phyloP scores from a whole-genome alignment of 352 stramenopile species.

The Phytophthora litchii region DNA sequence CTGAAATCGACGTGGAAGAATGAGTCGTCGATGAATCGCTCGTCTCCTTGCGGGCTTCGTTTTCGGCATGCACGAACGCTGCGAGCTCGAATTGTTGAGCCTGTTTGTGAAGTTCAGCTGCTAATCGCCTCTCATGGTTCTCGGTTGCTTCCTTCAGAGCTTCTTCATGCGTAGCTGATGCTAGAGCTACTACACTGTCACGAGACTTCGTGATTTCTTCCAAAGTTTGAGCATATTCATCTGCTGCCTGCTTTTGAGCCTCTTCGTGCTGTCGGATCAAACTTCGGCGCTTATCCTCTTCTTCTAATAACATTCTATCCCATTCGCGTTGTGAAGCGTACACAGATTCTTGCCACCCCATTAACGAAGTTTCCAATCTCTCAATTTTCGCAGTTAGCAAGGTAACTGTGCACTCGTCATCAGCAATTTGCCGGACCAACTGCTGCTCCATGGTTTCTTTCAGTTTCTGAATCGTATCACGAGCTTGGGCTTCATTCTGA shows the following conservation, averaged over 20 bases:
- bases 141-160: conserved; percentile 22
- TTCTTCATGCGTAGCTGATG: conserved; percentile 24
- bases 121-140: conserved; percentile 22
- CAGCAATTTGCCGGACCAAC: conserved; percentile 11
- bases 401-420: conserved; percentile 7
- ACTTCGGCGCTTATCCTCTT: conserved; percentile 32
- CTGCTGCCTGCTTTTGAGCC: conserved; percentile 12
- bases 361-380: conserved; percentile 30
- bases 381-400: conserved; percentile 24
- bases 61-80: conserved; percentile 28
- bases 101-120: conserved; percentile 46
- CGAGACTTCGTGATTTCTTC: conserved; percentile 21
- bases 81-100: conserved; percentile 53
- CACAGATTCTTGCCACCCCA: conserved; percentile 29
- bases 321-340: conserved; percentile 29
- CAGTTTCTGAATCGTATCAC: conserved; percentile 8
- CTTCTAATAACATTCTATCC: conserved; percentile 26
- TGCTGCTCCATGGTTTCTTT: conserved; percentile 31
- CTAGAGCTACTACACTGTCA: conserved; percentile 15
- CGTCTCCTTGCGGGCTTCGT: conserved; percentile 9
- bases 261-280: conserved; percentile 26
- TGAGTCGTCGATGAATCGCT: conserved; percentile 7
- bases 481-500: conserved; percentile 13
- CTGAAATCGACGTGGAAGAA: conserved; percentile 5
- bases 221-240: conserved; percentile 13